Evolutionary conservation across 306 rosid genomes (phyloP).

Genomic region (Phaseolus lunatus): DNA sequence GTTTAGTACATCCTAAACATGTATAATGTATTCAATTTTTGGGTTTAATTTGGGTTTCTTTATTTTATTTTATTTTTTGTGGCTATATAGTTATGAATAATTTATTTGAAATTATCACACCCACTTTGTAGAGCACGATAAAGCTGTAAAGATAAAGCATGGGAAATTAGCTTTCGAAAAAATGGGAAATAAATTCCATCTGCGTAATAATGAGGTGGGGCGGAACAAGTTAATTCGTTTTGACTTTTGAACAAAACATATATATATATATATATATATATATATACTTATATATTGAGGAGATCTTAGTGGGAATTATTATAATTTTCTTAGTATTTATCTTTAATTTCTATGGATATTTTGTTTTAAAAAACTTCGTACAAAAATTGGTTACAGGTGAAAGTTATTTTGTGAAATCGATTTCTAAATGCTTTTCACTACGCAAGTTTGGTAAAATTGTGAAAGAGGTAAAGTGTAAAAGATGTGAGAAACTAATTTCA

Average conservation of each 20-base stretch:
- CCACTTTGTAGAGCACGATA: background rate
- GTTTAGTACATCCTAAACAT: background rate
- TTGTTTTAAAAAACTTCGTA: background rate
- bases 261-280: too few species aligned
- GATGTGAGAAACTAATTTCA: background rate
- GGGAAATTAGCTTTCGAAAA: background rate
- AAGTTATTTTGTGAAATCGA: background rate
- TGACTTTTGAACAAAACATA: constrained; percentile 23
- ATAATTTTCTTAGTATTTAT: too few species aligned
- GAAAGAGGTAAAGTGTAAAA: background rate
- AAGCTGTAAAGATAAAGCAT: background rate
- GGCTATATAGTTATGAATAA: background rate
- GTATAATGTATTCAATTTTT: background rate
- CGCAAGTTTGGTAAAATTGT: background rate
- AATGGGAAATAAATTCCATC: background rate
- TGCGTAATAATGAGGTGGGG: constrained; percentile 11
- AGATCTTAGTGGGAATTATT: too few species aligned
- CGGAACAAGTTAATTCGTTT: background rate
- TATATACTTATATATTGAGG: too few species aligned
- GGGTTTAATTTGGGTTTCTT: background rate
- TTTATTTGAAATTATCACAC: background rate
- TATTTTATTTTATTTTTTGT: background rate
- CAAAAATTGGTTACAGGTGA: background rate
- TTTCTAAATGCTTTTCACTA: background rate
- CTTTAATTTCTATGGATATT: background rate